Evolutionary conservation across 805 yeast genomes (phyloP).

Genomic region (Candida parachauliodes): DNA sequence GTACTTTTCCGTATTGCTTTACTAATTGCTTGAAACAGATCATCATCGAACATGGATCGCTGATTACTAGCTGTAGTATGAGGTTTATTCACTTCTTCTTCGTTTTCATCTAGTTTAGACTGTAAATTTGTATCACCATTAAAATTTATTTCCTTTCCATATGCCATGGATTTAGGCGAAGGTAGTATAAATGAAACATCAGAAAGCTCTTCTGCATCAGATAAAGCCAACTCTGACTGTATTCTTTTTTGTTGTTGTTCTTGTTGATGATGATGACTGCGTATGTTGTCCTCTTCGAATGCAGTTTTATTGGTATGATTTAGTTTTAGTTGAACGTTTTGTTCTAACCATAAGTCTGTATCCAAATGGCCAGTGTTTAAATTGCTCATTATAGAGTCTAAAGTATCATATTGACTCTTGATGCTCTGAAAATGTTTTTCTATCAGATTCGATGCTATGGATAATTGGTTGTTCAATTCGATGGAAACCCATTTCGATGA

Average conservation of each 20-base stretch:
- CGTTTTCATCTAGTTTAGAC: neutral
- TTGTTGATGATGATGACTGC: neutral
- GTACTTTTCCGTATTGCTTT: conserved; percentile 44
- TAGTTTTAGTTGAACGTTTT: no score
- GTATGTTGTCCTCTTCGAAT: no score
- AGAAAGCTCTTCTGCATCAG: neutral
- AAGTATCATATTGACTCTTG: conserved; percentile 1
- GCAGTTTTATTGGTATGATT: no score
- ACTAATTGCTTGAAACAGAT: conserved; percentile 47
- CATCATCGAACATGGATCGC: conserved; percentile 19
- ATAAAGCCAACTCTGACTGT: neutral
- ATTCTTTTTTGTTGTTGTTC: neutral
- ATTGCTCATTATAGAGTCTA: conserved; percentile 2
- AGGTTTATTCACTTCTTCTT: neutral
- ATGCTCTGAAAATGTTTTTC: conserved; percentile 21
- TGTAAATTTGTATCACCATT: neutral
- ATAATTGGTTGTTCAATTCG: conserved; percentile 33
- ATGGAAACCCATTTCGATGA: conserved; percentile 49
- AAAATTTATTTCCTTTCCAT: neutral
- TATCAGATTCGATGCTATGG: conserved; percentile 32
- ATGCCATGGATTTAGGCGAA: conserved; percentile 4
- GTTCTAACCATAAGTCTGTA: no score
- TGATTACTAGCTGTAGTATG: neutral
- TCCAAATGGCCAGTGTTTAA: neutral
- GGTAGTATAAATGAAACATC: conserved; percentile 5